Evolutionary conservation across 2,329 filamentous ascomycete species (phyloP), one percentile per base, ranked within the genome.

Genomic region (Trichoderma oligosporum): DNA sequence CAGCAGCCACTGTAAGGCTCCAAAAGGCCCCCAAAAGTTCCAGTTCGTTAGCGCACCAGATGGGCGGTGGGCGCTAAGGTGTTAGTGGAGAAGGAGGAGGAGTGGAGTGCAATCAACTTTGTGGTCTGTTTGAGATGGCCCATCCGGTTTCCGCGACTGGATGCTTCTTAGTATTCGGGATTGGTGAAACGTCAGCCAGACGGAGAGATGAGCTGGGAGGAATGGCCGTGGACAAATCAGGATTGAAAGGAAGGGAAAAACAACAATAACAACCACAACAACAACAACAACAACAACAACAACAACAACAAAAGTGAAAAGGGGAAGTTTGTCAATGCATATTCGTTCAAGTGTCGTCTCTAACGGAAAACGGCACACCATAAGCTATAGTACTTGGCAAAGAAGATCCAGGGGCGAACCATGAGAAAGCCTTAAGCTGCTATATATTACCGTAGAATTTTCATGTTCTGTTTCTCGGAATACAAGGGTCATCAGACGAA

Each of bases 141-240:
- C 11, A 31, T 11, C 52, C 53, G 42, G 53, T 44, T 56, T 56
- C 53, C 53, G 53, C 53, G 53, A 24, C 42, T 48, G 42, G 42
- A n/a, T n/a, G n/a, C n/a, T 47, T 22, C 53, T 49, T 36, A 42
- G 44, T 47, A 31, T 42, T 18, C 18, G 16, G 51, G 41, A 24
- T 51, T 56, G 54, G 54, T 51, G 54, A 56, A 56, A 56, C 46
- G 18, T 18, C 12, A 33, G 33, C 18, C 24, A 33, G 25, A 39
- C 54, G 42, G 42, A 8, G 51, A 55, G 51, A 55, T 46, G 51
- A 46, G 39, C 39, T 38, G 51, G 51, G 51, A 45, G 7, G 38
- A 20, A n/a, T 14, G 51, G 16, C 11, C 1, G 11, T 22, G 51
- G 39, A 22, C 51, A 55, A 55, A 55, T 55, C 51, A 55, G 51